A percentile compares a stretch with the other conserved stretches of the same genome.
Conservation (phyloP, 345 rosid genomes). For the Melaleuca alternifolia region DNA sequence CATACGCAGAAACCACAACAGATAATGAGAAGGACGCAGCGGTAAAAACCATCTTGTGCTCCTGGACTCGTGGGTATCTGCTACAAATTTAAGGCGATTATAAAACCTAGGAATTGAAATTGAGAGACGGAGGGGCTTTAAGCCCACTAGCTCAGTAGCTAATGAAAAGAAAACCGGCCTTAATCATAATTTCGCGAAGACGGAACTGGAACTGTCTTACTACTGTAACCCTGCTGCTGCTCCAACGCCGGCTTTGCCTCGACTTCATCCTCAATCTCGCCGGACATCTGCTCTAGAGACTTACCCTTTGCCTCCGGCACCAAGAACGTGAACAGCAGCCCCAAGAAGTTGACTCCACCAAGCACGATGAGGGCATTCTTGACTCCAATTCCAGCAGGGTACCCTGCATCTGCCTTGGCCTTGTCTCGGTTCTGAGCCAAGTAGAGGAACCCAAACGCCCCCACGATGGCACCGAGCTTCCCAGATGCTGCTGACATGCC, state of each 20-base stretch:
- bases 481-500: constrained; percentile 87
- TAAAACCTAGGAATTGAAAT: neutral
- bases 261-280: constrained; percentile 41
- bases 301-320: constrained; percentile 87
- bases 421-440: constrained; percentile 64
- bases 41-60: neutral
- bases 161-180: neutral
- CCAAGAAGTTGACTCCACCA: constrained; percentile 53
- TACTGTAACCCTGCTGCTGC: constrained; percentile 7
- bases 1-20: neutral
- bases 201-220: constrained; percentile 5
- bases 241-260: neutral
- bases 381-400: constrained; percentile 82
- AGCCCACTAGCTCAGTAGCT: neutral
- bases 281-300: constrained; percentile 76
- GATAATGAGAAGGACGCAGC: neutral
- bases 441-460: constrained; percentile 78
- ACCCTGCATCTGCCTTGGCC: constrained; percentile 74
- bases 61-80: neutral
- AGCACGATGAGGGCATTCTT: constrained; percentile 57
- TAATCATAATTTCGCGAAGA: neutral
- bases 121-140: neutral
- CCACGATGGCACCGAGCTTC: constrained; percentile 82
- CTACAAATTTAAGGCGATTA: neutral
- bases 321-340: constrained; percentile 59